These are phyloP conservation scores for Glebionis coronaria DNA, from an alignment of 129 eudicot genomes.

Conservation along the genomic window DNA sequence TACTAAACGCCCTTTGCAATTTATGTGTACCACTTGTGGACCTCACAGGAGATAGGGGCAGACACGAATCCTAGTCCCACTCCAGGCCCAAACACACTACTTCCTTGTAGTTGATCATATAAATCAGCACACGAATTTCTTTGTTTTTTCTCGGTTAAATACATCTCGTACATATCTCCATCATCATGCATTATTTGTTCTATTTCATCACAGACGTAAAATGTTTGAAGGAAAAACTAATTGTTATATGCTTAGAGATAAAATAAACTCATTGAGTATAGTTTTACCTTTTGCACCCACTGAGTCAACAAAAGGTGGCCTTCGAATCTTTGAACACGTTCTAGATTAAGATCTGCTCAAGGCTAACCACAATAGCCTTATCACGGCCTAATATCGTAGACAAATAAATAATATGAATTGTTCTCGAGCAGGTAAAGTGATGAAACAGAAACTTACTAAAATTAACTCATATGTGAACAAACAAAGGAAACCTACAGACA, in stretches of 20 bases:
- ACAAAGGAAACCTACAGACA: too few relatives aligned
- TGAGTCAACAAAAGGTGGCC: constrained; percentile 95
- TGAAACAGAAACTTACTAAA: too few relatives aligned
- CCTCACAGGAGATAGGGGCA: constrained; percentile 70
- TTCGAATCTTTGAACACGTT: constrained; percentile 93
- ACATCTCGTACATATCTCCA: constrained; percentile 99
- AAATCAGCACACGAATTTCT: constrained; percentile 48
- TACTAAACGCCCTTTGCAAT: constrained; percentile 83
- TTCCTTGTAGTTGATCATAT: constrained; percentile 45
- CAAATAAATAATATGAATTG: too few relatives aligned
- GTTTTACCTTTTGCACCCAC: constrained; percentile 91
- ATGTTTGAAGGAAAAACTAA: constrained; percentile 9
- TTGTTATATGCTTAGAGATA: neutral
- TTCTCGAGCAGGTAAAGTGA: too few relatives aligned
- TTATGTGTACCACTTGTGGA: constrained; percentile 43
- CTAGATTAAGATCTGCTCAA: constrained; percentile 80
- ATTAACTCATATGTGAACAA: too few relatives aligned
- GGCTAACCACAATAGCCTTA: too few relatives aligned
- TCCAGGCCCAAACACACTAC: constrained; percentile 6
- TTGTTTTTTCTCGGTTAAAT: constrained; percentile 90
- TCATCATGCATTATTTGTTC: constrained; percentile 98
- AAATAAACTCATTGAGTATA: neutral
- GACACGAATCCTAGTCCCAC: constrained; percentile 51
- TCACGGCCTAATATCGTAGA: too few relatives aligned
- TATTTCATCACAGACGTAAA: constrained; percentile 92